Conservation (phyloP, 2,329 filamentous ascomycete genomes). For the Neofusicoccum kwambonambiense region DNA sequence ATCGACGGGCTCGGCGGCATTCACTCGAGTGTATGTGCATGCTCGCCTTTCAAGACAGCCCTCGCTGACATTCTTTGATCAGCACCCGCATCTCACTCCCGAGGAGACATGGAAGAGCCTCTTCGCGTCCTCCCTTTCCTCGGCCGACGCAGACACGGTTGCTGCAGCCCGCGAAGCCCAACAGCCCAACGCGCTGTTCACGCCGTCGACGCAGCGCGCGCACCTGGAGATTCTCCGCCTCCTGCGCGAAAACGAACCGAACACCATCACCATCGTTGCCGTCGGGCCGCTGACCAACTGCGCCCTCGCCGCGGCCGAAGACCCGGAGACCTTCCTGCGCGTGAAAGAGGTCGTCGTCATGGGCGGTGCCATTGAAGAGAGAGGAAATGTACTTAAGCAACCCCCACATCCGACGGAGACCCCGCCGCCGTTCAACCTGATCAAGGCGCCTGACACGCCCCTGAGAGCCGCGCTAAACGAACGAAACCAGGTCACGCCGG, state of each 20-base stretch:
- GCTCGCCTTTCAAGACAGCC: background rate
- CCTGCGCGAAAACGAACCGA: slow-evolving; percentile 74
- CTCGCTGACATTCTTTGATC: background rate
- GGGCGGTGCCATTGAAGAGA: slow-evolving; percentile 78
- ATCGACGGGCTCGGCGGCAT: slow-evolving; percentile 51
- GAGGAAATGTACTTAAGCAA: slow-evolving; percentile 64
- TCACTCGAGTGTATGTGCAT: slow-evolving; percentile 40
- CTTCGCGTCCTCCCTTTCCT: slow-evolving; percentile 38
- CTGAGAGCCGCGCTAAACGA: slow-evolving; percentile 31
- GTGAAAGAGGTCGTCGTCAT: slow-evolving; percentile 93
- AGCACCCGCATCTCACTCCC: slow-evolving; percentile 50
- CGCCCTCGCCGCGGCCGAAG: slow-evolving; percentile 81
- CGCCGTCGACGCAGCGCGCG: slow-evolving; percentile 68
- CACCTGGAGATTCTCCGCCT: slow-evolving; percentile 89
- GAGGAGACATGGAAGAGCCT: slow-evolving; percentile 49
- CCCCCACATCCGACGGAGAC: slow-evolving; percentile 20
- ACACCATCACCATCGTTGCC: slow-evolving; percentile 86
- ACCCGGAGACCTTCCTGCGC: slow-evolving; percentile 83
- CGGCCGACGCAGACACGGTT: slow-evolving; percentile 32
- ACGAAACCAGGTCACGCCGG: slow-evolving; percentile 61
- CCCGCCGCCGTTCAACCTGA: slow-evolving; percentile 38
- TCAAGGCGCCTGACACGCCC: slow-evolving; percentile 38
- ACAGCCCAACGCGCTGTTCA: slow-evolving; percentile 59
- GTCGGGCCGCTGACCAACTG: slow-evolving; percentile 93
- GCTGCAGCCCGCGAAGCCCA: slow-evolving; percentile 38